These are phyloP conservation scores for Circinella minor DNA, from an alignment of 371 early-diverging fungal genomes.

Conservation along the genomic window DNA sequence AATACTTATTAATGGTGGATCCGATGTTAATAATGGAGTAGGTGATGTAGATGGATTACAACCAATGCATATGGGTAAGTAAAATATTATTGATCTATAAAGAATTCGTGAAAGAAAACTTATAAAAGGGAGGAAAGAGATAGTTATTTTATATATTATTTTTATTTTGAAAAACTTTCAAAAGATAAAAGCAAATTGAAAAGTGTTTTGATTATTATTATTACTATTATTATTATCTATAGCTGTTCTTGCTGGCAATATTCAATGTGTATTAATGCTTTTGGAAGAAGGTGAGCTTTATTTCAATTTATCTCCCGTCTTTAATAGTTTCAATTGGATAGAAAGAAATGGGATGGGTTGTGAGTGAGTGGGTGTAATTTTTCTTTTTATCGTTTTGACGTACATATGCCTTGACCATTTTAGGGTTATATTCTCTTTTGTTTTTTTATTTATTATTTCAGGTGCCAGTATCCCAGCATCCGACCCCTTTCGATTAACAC, in stretches of 20 bases:
- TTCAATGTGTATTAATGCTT: constrained; percentile 49
- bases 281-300: constrained; percentile 43
- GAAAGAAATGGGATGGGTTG: too few species aligned
- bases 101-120: background rate
- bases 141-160: too few species aligned
- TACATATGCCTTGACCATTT: constrained; percentile 21
- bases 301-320: constrained; percentile 4
- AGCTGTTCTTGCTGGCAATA: constrained; percentile 54
- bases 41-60: constrained; percentile 52
- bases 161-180: too few species aligned
- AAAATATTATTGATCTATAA: background rate
- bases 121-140: background rate
- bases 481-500: constrained; percentile 53
- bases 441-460: constrained; percentile 8
- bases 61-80: constrained; percentile 54
- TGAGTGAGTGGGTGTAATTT: background rate
- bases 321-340: background rate
- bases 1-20: constrained; percentile 38
- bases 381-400: constrained; percentile 12
- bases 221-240: background rate
- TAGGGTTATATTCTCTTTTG: constrained; percentile 11
- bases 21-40: constrained; percentile 56
- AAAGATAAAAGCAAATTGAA: background rate
- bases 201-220: background rate
- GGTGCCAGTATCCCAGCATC: constrained; percentile 53